Conservation (phyloP, 768 basidiomycete genomes). For the Boletus tomentosulus region DNA sequence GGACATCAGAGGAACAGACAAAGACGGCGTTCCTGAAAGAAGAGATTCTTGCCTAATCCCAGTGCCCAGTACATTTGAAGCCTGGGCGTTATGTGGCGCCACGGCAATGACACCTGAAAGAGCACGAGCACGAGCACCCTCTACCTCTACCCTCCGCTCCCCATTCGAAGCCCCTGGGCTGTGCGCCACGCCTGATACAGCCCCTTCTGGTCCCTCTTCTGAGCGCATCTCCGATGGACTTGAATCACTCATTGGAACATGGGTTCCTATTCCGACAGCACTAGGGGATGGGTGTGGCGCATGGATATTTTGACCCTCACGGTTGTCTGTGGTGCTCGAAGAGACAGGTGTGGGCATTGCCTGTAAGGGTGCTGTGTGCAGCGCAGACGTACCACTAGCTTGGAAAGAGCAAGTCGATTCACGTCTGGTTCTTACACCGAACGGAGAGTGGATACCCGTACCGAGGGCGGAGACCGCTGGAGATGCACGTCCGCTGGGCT, state of each 20-base stretch:
- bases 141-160: constrained; percentile 17
- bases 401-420: constrained; percentile 7
- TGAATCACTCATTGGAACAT: background rate
- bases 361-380: constrained; percentile 2
- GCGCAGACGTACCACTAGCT: background rate
- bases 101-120: constrained; percentile 24
- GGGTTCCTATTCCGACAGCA: constrained; percentile 1
- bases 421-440: constrained; percentile 2
- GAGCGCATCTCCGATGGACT: constrained; percentile 1
- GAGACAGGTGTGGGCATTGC: constrained; percentile 9
- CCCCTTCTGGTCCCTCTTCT: constrained; percentile 10
- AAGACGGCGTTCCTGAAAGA: constrained; percentile 14
- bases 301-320: background rate
- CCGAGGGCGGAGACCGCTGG: constrained; percentile 24
- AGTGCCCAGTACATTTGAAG: constrained; percentile 23
- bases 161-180: constrained; percentile 17
- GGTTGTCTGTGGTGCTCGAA: constrained; percentile 4
- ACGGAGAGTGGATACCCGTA: constrained; percentile 6
- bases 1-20: constrained; percentile 6
- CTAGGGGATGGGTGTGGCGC: constrained; percentile 1
- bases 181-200: constrained; percentile 15
- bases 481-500: constrained; percentile 22
- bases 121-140: constrained; percentile 11
- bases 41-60: constrained; percentile 5
- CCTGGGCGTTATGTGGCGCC: constrained; percentile 14